Conservation (phyloP, 192 early-diverging fungal species). For the Coemansia sp. region DNA sequence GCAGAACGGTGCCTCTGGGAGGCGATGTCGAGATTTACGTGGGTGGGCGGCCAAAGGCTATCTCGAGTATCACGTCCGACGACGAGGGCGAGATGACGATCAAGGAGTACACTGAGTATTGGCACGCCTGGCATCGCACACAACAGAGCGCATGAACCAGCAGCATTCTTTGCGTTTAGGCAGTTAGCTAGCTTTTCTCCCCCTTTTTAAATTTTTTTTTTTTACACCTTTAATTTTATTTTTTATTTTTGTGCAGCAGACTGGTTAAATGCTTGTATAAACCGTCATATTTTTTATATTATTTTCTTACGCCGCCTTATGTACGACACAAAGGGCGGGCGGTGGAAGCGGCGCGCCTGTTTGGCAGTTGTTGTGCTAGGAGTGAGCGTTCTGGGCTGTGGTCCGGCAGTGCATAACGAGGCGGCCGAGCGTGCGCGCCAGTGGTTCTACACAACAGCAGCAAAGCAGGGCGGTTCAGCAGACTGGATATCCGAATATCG, state of each 20-base stretch:
- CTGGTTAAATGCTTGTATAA: background rate
- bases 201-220: background rate
- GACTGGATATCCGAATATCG: slow-evolving; percentile 9
- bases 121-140: slow-evolving; percentile 31
- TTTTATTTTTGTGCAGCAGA: background rate
- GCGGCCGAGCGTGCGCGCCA: slow-evolving; percentile 52
- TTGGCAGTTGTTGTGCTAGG: background rate
- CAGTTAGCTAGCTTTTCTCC: background rate
- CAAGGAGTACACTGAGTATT: slow-evolving; percentile 43
- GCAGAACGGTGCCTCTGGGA: background rate
- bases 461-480: background rate
- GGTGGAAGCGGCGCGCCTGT: background rate
- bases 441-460: slow-evolving; percentile 22
- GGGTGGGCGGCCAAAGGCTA: slow-evolving; percentile 33
- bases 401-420: slow-evolving; percentile 58
- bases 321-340: background rate
- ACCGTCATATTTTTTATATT: too few relatives aligned
- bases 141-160: background rate
- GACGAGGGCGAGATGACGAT: slow-evolving; percentile 43
- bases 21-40: slow-evolving; percentile 16
- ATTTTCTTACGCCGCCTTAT: background rate
- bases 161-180: background rate
- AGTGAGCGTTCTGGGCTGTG: slow-evolving; percentile 24
- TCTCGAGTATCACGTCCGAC: slow-evolving; percentile 24
- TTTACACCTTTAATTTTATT: too few relatives aligned